Evolutionary conservation across 805 yeast species (phyloP).

Genomic region (Candida nanaspora): DNA sequence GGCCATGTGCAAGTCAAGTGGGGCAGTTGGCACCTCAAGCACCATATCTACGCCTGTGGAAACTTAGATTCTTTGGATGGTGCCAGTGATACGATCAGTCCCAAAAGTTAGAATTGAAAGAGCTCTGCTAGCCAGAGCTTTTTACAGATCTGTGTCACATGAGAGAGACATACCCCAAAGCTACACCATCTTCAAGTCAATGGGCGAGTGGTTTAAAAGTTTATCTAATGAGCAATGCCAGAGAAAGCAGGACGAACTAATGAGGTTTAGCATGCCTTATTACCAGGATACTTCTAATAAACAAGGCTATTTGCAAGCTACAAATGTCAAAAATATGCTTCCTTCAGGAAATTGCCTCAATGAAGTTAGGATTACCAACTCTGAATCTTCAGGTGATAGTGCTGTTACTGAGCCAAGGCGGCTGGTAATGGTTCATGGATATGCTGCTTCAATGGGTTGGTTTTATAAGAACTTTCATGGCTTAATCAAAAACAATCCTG

Average conservation of each 20-base stretch:
- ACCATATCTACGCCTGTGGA: too few relatives aligned
- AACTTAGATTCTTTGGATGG: too few relatives aligned
- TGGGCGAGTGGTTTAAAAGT: background rate
- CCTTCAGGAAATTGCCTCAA: slow-evolving; percentile 12
- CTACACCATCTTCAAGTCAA: background rate
- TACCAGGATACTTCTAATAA: background rate
- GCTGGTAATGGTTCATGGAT: slow-evolving; percentile 49
- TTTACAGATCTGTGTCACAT: background rate
- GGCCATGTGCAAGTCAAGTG: too few relatives aligned
- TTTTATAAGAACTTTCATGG: slow-evolving; percentile 46
- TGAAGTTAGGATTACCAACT: slow-evolving; percentile 20
- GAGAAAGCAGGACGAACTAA: background rate
- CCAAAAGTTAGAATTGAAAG: too few relatives aligned
- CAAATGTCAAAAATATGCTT: background rate
- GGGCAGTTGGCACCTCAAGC: too few relatives aligned
- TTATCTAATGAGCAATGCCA: background rate
- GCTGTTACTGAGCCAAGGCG: slow-evolving; percentile 15
- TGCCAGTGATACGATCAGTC: too few relatives aligned
- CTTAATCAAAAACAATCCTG: slow-evolving; percentile 25
- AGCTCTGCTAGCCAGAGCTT: background rate
- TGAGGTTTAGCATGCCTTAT: slow-evolving; percentile 1
- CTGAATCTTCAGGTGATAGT: background rate
- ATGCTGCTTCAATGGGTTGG: slow-evolving; percentile 50
- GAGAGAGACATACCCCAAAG: background rate
- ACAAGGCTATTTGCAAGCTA: background rate